Evolutionary conservation across 352 stramenopile species (phyloP).

Genomic region (Pythium aristosporum): DNA sequence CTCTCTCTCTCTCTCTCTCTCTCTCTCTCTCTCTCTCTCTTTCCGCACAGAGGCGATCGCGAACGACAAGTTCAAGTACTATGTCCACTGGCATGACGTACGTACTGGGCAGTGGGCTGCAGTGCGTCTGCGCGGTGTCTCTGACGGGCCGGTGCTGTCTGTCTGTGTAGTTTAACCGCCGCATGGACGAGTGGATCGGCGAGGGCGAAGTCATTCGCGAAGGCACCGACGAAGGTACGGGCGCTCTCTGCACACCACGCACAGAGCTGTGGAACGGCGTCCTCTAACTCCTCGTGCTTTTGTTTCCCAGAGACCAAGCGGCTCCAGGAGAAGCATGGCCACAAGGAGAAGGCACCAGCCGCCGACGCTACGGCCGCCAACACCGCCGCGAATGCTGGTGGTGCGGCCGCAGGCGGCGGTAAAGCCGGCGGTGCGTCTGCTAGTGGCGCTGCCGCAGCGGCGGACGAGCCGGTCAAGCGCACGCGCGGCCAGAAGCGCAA

Average conservation of each 20-base stretch:
- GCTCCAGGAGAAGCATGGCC: constrained; percentile 70
- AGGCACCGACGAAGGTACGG: constrained; percentile 62
- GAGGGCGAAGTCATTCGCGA: constrained; percentile 74
- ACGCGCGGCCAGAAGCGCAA: constrained; percentile 80
- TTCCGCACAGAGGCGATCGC: constrained; percentile 39
- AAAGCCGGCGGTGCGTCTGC: not conserved
- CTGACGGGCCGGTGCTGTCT: no score
- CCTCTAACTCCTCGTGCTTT: not conserved
- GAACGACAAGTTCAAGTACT: constrained; percentile 79
- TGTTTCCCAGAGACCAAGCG: constrained; percentile 45
- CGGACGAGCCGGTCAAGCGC: constrained; percentile 37
- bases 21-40: constrained; percentile 2
- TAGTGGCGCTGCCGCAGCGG: constrained; percentile 2
- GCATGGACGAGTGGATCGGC: constrained; percentile 90
- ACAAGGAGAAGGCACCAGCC: constrained; percentile 26
- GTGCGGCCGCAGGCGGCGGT: not conserved
- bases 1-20: no score
- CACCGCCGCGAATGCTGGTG: not conserved
- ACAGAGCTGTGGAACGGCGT: not conserved
- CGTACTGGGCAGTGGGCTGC: not conserved
- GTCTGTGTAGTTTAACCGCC: constrained; percentile 68
- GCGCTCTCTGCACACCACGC: not conserved
- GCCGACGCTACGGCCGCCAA: constrained; percentile 1
- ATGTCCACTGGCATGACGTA: constrained; percentile 85
- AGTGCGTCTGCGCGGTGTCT: not conserved